phyloP scores from a whole-genome alignment of 345 rosid species.

The Anacardium occidentale region DNA sequence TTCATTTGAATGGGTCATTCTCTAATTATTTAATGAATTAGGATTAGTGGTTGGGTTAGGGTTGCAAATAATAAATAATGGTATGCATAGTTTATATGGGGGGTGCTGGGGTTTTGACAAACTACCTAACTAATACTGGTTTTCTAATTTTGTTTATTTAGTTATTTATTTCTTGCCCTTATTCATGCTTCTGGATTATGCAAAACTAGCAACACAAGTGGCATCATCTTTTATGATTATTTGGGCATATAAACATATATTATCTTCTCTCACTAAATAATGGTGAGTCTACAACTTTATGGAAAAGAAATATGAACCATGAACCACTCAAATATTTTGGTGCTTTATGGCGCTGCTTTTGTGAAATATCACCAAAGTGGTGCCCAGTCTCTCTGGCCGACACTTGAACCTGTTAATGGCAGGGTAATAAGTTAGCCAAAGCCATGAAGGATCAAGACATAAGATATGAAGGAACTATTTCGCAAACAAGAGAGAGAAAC shows the following conservation, averaged over 20 bases:
- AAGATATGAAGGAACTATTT: no score
- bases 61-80: background rate
- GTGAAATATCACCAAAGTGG: no score
- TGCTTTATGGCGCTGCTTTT: background rate
- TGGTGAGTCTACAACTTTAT: background rate
- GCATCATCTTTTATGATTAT: background rate
- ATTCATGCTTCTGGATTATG: constrained; percentile 11
- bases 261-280: constrained; percentile 2
- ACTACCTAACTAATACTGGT: constrained; percentile 23
- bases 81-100: background rate
- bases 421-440: no score
- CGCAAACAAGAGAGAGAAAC: no score
- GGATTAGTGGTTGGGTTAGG: background rate
- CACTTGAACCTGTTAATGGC: no score
- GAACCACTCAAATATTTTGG: constrained; percentile 1
- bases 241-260: background rate
- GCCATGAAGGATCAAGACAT: no score
- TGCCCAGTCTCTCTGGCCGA: no score
- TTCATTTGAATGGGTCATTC: no score
- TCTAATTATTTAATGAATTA: no score
- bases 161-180: background rate
- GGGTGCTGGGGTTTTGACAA: constrained; percentile 12
- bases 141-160: background rate
- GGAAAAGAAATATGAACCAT: background rate
- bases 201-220: background rate